Evolutionary conservation across 768 basidiomycete species (phyloP), one percentile per base, ranked within the genome.

Genomic region (Amanita brunnescens): DNA sequence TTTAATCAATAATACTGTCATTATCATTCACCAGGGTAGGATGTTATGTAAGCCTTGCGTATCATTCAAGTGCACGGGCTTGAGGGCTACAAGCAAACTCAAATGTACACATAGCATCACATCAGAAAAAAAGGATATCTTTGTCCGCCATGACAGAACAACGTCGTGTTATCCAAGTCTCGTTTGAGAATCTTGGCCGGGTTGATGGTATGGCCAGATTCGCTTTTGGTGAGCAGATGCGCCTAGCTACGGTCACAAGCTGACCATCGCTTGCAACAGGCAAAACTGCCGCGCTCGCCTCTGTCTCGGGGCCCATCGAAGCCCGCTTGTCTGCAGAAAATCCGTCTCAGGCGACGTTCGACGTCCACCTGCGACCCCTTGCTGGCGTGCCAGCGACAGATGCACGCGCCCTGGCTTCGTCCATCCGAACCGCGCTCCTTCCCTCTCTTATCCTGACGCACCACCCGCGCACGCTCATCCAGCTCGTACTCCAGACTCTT

Each of bases 281-380:
- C 34, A 60, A 63, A 33, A 67, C 67, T 18, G 55, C 58, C 63
- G 85, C 81, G 2, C 64, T 90, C 16, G 80, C 84, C 6, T 89
- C 89, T 4, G 63, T 90, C 32, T 87, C 87, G 12, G 90, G 91
- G 0, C 91, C 91, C 16, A 83, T 91, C 40, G 82, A 91, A 56
- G 84, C 84, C 44, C 75, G 87, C 14, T 70, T 81, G 6, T 77
- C 80, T 2, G 65, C 76, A 6, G 91, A 92, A 67, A 75, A 79
- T 26, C 78, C 89, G 8, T 81, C 81, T 9, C 78, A 80, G 50
- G 81, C 87, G 0, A 81, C 86, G 0, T 77, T 92, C 56, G 91
- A 92, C 59, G 80, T 91, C 37, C 66, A 70, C 41, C 72, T 89
- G 7, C 77, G 88, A 2, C 88, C 91, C 0, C 68, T 90, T 14